Base-by-base conservation (phyloP, 495 filamentous ascomycete species). In the Talaromyces borbonicus region DNA sequence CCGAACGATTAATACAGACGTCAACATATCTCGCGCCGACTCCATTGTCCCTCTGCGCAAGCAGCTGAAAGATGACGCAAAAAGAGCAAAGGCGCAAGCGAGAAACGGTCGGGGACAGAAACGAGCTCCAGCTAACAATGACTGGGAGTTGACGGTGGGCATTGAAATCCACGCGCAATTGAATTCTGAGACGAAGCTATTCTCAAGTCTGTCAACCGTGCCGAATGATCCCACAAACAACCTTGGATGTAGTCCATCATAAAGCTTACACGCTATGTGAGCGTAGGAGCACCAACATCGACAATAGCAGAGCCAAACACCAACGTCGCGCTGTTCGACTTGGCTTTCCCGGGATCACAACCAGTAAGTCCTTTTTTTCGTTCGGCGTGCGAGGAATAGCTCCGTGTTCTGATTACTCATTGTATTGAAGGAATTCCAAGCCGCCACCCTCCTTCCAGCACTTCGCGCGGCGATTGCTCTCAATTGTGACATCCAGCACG, bases 141-240 rank as follows among this genome's bases (percentile, higher is more conserved):
- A 18, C 5, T 98, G 90, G 90, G 84, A 92, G 52, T 69, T 97
- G 55, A 95, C 90, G 0, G 87, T 95, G 11, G 92, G 92, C 36
- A 85, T 99, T 54, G 92, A 99, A 65, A 89, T 99, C 54, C 93
- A 99, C 61, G 92, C 93, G 8, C 90, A 97, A 59, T 69, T 99
- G 52, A 90, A 96, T 58, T 90, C 89, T 1, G 71, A 75, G 5
- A 66, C 72, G 51, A 94, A 96, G 61, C 70, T 98, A 47, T 96
- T 97, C 68, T 90, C 86, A 0, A 57, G 75, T 74, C 49, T 9
- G 64, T 60, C 12, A 16, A 38, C 18, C 35, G 35, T 12, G 35
- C 16, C n/a, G n/a, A n/a, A n/a, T n/a, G n/a, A n/a, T n/a, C n/a
- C n/a, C n/a, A 23, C 52, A 51, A 29, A 46, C 33, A 29, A 4